Evolutionary conservation across 2,329 filamentous ascomycete genomes (phyloP).

Genomic region (Xylariaceae sp.): DNA sequence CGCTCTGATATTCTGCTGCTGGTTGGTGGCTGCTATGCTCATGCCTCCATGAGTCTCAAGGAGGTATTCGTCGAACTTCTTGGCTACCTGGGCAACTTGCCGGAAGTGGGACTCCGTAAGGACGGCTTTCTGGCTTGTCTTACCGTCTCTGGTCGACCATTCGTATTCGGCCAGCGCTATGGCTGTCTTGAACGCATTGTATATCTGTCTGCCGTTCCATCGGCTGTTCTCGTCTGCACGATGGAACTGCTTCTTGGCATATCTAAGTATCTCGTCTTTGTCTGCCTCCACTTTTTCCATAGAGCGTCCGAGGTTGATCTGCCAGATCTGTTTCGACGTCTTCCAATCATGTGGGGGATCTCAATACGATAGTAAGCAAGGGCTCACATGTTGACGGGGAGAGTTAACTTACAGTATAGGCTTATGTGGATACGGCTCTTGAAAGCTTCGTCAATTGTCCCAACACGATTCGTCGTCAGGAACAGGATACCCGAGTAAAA

Average conservation of each 20-base stretch:
- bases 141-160: not conserved
- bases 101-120: conserved; percentile 1
- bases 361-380: not conserved
- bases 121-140: not conserved
- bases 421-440: too few species aligned
- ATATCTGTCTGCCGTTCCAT: too few species aligned
- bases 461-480: too few species aligned
- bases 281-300: too few species aligned
- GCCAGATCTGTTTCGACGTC: too few species aligned
- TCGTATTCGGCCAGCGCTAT: too few species aligned
- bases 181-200: too few species aligned
- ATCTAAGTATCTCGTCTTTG: conserved; percentile 10
- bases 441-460: too few species aligned
- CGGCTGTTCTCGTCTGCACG: conserved; percentile 1
- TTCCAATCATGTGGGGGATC: conserved; percentile 17
- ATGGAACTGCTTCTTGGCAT: conserved; percentile 21
- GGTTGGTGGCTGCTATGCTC: not conserved
- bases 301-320: too few species aligned
- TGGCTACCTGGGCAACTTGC: not conserved
- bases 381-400: too few species aligned
- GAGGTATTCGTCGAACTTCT: conserved; percentile 10
- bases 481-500: too few species aligned
- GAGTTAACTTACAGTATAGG: conserved; percentile 44
- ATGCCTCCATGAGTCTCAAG: not conserved
- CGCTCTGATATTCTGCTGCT: not conserved